Evolutionary conservation across 2,329 filamentous ascomycete genomes (phyloP).

Genomic region (Aschersonia sp.): DNA sequence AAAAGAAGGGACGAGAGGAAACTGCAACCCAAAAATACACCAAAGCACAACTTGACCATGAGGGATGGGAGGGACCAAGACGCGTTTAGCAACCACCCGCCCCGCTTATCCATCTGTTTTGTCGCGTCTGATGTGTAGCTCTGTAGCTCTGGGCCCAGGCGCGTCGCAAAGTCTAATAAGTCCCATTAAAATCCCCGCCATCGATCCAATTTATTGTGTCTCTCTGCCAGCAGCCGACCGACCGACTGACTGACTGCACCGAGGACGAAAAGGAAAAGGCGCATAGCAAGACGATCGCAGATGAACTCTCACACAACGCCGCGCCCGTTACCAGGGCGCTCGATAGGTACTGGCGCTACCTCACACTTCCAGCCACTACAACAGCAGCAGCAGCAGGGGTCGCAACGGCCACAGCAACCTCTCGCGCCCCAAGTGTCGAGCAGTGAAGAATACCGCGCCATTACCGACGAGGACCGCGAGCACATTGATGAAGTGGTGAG

Average conservation of each 20-base stretch:
- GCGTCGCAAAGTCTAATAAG: background rate
- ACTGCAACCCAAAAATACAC: background rate
- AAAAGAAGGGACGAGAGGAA: background rate
- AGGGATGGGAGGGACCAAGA: too few relatives aligned
- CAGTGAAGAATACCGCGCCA: conserved; percentile 23
- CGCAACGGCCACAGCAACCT: conserved; percentile 12
- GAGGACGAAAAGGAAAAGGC: background rate
- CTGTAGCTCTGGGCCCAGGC: background rate
- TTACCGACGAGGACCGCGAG: conserved; percentile 81
- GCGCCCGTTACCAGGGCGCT: conserved; percentile 20
- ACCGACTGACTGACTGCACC: background rate
- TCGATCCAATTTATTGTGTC: background rate
- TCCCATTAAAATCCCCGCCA: conserved; percentile 3
- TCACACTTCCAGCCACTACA: conserved; percentile 14
- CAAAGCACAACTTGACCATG: background rate
- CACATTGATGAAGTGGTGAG: conserved; percentile 88
- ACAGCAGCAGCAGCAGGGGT: conserved; percentile 7
- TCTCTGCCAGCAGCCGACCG: too few relatives aligned
- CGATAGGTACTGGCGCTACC: conserved; percentile 15
- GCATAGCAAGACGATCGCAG: background rate
- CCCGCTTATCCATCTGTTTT: too few relatives aligned
- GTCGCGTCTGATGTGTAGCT: too few relatives aligned
- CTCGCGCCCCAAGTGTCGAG: conserved; percentile 18
- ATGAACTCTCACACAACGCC: conserved; percentile 25
- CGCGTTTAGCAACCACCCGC: too few relatives aligned